Base-by-base conservation (phyloP, 148 eudicot species). In the Polygonum maritimum region DNA sequence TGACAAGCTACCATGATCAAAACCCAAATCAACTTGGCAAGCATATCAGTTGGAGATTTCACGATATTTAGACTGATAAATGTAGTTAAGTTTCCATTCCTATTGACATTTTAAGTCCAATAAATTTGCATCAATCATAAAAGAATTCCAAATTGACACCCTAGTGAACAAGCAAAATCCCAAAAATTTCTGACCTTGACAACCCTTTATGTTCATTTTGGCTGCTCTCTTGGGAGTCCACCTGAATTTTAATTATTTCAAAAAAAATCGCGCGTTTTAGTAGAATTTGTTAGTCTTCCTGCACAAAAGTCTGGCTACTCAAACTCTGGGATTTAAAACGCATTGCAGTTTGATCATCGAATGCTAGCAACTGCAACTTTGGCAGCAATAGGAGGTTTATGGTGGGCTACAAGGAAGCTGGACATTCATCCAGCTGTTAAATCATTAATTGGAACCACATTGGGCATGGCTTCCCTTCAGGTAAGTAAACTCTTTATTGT, bases 391-490 rank as follows among this genome's bases (percentile, higher is more conserved):
- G 82, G 87, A 76, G 84, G 90, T 77, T 81, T 92, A 48, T 95
- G 98, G 97, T 85, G 79, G 92, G 82, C 87, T 75, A 79, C 94
- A n/a, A 86, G 90, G 85, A 95, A 89, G 83, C 75, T 90, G 39
- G 96, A 92, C 74, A 86, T 92, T 82, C 98, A 92, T 78, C 98
- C 98, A 75, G 98, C 96, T 45, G 84, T 95, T 60, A 84, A 84
- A 71, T 85, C 89, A 62, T 78, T 92, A 81, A 86, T 95, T 60
- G 94, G 96, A 45, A 90, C 86, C 86, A 88, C 92, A 0, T 38
- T 87, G 48, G 97, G 98, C 80, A 89, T 95, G 96, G 94, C 97
- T 85, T 96, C 90, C 82, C 83, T 95, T 67, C 97, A 94, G 97
- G 98, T 94, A 40, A 16, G 55, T 47, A 16, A n/a, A 31, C 19